Base-by-base conservation (phyloP, 352 stramenopile species). In the Pythium pectinolyticum region DNA sequence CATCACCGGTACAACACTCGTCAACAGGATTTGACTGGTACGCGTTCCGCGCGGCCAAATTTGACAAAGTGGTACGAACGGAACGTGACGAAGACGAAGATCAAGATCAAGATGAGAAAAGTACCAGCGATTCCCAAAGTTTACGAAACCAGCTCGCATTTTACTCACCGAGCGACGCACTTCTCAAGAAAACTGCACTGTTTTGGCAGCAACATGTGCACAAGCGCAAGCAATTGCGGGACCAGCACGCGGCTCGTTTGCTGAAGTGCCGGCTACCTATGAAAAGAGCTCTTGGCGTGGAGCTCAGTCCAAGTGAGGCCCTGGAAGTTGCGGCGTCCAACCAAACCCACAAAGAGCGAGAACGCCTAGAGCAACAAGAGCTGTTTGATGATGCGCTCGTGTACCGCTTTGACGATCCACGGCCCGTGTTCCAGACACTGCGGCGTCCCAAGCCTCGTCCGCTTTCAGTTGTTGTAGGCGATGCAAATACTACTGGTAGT, bases 121-220 rank as follows among this genome's bases (percentile, higher is more conserved):
- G n/a, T n/a, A n/a, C n/a, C n/a, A n/a, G 40, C n/a, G 32, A 52
- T 3, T 11, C 5, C 19, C 34, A n/a, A 20, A 25, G 20, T 2
- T 17, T 22, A 17, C 20, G 17, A 1, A 24, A 53, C 10, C 67
- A 84, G 25, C 71, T 90, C 14, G 74, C 77, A 25, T 82, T 77
- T 35, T 90, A 84, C 63, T 81, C 79, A 0, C 67, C 71, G 39
- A 70, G 71, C 0, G 72, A 78, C n/a, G 71, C 65, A 14, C 43
- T 88, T 20, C 72, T 90, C 59, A 75, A 74, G 58, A 82, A 77
- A 43, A 80, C 73, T 4, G 67, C 74, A 15, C 41, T 54, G 17
- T 74, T 78, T 43, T 90, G 82, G 82, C 61, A 68, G 35, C 48
- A 61, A 3, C 68, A 81, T 32, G 66, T 72, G 1, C 34, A 55